Base-by-base conservation (phyloP, 306 rosid genomes). In the Citrullus mucosospermus region DNA sequence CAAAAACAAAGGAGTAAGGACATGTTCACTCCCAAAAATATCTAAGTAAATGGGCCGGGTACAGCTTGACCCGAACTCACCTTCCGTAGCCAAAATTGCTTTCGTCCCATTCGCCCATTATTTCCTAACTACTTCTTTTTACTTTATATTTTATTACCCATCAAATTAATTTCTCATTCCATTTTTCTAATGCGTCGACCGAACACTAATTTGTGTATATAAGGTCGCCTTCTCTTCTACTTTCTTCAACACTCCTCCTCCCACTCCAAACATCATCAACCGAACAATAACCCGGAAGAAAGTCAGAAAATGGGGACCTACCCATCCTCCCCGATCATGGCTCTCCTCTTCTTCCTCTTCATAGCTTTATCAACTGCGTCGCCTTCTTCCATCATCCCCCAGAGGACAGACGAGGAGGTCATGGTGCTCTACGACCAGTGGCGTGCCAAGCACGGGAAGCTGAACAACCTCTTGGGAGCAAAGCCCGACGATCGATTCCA, bases 401-500 rank as follows among this genome's bases (percentile, higher is more conserved):
- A 9, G 78, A 87, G 94, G 72, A 83, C 88, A 4, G 90, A 96
- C 25, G 85, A 83, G 2, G 91, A 96, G 73, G 85, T 92, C 10
- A 85, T 76, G 90, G 61, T 82, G 6, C 54, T 96, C 2, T 96
- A 91, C 82, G 93, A 92, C 82, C 72, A 85, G 74, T 96, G 99
- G 99, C 78, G 91, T 4, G 85, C 65, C 20, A 69, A 90, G 80
- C 92, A 96, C 22, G 92, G 93, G 0, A 91, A 87, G 84, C 30
- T 56, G 32, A 83, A 84, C 82, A 91, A 92, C 88, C 91, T 80
- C 12, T 5, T 91, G 22, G 96, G 93, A 1, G 96, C 90, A 0
- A 96, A 90, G 91, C 87, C 83, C 81, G 91, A 96, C 2, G 79
- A 71, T 82, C 73, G 99, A 65, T 92, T 96, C n/a, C 82, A 91